Conservation (phyloP, 1,284 basidiomycete genomes). For the Puccinia sorghi region DNA sequence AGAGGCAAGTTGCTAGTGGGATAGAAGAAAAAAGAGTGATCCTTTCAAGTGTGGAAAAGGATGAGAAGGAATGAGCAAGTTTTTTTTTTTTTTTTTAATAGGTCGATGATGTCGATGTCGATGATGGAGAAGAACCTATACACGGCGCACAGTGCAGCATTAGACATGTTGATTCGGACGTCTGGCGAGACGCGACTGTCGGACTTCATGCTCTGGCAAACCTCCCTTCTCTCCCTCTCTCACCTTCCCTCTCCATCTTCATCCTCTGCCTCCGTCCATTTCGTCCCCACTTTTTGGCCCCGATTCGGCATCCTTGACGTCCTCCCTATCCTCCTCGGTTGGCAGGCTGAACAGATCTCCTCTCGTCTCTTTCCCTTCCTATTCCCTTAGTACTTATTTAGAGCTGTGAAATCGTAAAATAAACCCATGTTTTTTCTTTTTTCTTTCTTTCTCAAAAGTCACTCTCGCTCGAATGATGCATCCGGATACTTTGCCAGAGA, state of each 20-base stretch:
- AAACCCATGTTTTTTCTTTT: no score
- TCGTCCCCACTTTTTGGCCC: conserved; percentile 88
- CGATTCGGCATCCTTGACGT: conserved; percentile 87
- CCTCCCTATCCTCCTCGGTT: conserved; percentile 78
- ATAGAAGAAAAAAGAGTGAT: no score
- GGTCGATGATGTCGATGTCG: conserved; percentile 65
- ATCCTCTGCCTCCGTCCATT: conserved; percentile 78
- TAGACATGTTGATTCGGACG: conserved; percentile 89
- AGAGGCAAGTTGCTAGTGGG: no score
- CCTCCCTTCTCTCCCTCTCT: conserved; percentile 58
- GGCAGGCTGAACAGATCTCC: conserved; percentile 62
- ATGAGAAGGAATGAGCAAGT: no score
- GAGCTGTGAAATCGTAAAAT: no score
- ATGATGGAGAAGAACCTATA: conserved; percentile 69
- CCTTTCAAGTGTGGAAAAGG: no score
- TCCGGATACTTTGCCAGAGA: no score
- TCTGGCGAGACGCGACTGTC: conserved; percentile 86
- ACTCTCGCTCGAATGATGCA: no score
- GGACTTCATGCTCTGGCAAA: conserved; percentile 95
- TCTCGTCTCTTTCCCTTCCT: conserved; percentile 1
- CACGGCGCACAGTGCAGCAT: conserved; percentile 67
- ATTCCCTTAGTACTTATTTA: no score
- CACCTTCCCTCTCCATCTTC: conserved; percentile 64
- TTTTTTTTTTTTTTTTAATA: conserved; percentile 50
- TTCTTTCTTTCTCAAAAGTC: no score